phyloP scores from a whole-genome alignment of 2,329 filamentous ascomycete genomes.

The Zasmidium cellare region DNA sequence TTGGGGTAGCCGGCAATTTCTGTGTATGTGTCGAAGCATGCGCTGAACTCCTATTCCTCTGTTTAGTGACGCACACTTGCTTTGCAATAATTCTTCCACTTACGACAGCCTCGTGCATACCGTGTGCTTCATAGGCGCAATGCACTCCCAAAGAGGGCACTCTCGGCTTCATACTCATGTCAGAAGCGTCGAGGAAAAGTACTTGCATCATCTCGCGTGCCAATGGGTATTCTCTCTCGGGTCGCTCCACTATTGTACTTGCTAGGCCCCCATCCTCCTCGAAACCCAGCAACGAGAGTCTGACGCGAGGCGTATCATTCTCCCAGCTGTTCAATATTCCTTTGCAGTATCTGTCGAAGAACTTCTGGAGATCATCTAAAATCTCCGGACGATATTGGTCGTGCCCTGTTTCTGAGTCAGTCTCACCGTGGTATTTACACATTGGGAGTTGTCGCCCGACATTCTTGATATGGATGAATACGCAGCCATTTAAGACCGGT shows the following conservation, averaged over 20 bases:
- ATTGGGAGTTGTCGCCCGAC: too few relatives aligned
- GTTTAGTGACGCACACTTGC: too few relatives aligned
- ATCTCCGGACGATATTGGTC: conserved; percentile 38
- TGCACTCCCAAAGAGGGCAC: too few relatives aligned
- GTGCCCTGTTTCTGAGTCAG: conserved; percentile 47
- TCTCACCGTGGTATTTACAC: conserved; percentile 32
- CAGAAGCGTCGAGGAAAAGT: conserved; percentile 7
- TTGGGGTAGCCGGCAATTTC: conserved; percentile 49
- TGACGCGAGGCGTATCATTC: conserved; percentile 48
- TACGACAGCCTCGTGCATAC: conserved; percentile 21
- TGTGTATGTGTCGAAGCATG: conserved; percentile 39
- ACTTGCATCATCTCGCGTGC: too few relatives aligned
- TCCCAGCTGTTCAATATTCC: conserved; percentile 49
- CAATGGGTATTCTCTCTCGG: too few relatives aligned
- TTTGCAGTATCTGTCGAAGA: conserved; percentile 51
- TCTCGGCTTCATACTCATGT: not conserved
- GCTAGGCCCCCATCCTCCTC: too few relatives aligned
- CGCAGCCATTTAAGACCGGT: too few relatives aligned
- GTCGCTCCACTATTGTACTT: too few relatives aligned
- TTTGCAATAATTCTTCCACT: conserved; percentile 33
- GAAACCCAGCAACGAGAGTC: conserved; percentile 31
- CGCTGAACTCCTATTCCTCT: too few relatives aligned
- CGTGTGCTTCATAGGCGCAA: too few relatives aligned
- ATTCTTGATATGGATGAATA: too few relatives aligned
- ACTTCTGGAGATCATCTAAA: conserved; percentile 39